phyloP scores from a whole-genome alignment of 257 asterid species.

The Eustoma russellianum region DNA sequence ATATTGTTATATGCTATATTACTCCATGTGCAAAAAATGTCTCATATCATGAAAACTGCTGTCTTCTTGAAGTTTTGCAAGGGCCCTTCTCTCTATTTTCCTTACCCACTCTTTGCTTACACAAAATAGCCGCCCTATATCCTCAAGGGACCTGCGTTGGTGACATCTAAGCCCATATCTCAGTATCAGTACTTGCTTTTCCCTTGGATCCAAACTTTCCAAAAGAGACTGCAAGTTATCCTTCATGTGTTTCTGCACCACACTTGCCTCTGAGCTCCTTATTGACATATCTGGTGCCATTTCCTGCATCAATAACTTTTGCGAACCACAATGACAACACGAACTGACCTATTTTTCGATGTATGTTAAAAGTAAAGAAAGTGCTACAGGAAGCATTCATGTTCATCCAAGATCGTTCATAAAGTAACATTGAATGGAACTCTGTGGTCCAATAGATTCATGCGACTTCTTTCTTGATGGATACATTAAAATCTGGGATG shows the following conservation, averaged over 20 bases:
- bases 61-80: slow-evolving; percentile 40
- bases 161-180: slow-evolving; percentile 61
- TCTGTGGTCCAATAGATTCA: too few relatives aligned
- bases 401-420: too few relatives aligned
- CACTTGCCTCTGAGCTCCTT: slow-evolving; percentile 44
- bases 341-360: too few relatives aligned
- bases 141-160: slow-evolving; percentile 60
- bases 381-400: too few relatives aligned
- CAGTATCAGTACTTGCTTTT: slow-evolving; percentile 53
- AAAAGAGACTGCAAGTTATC: slow-evolving; percentile 38
- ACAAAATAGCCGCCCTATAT: slow-evolving; percentile 50
- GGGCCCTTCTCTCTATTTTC: slow-evolving; percentile 57
- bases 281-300: slow-evolving; percentile 47
- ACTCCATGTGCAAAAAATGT: slow-evolving; percentile 30
- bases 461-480: too few relatives aligned
- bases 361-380: too few relatives aligned
- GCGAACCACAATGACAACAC: too few relatives aligned
- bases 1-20: too few relatives aligned
- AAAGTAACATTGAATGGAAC: too few relatives aligned
- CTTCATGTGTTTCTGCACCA: slow-evolving; percentile 40
- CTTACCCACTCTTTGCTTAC: slow-evolving; percentile 97
- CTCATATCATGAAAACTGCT: slow-evolving; percentile 36
- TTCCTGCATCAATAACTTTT: slow-evolving; percentile 63
- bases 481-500: too few relatives aligned
- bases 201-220: slow-evolving; percentile 48